A percentile compares a stretch with the other conserved stretches of the same genome.
Evolutionary conservation across 257 asterid genomes (phyloP).

Genomic region (Ilex asprella): DNA sequence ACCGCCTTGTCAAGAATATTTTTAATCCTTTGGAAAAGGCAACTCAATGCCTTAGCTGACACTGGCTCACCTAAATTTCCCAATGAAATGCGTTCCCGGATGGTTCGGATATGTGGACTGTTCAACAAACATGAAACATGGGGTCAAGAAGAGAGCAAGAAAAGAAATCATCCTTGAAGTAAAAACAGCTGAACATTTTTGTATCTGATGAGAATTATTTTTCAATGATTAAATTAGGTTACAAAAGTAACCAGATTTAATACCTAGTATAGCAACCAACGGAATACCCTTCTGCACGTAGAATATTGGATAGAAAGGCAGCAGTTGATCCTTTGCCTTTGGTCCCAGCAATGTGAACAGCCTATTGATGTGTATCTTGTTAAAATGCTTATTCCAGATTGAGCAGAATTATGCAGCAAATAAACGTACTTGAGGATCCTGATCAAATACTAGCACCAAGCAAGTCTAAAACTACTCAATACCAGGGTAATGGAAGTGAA

Average conservation of each 20-base stretch:
- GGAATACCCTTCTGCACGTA: conserved; percentile 83
- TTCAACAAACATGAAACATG: conserved; percentile 17
- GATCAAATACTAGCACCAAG: background rate
- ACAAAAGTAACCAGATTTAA: conserved; percentile 8
- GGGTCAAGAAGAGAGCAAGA: conserved; percentile 12
- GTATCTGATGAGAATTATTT: conserved; percentile 1
- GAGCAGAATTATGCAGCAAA: background rate
- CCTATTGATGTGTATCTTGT: conserved; percentile 27
- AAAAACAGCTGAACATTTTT: background rate
- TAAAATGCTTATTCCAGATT: conserved; percentile 5
- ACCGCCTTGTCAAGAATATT: conserved; percentile 48
- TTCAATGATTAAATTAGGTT: conserved; percentile 2
- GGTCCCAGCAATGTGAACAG: conserved; percentile 90
- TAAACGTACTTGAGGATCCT: background rate
- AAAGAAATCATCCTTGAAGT: background rate
- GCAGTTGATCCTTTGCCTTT: conserved; percentile 99
- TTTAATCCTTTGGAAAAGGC: conserved; percentile 57
- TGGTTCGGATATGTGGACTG: conserved; percentile 89
- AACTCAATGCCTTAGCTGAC: conserved; percentile 45
- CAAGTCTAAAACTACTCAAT: too few relatives aligned
- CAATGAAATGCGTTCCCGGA: conserved; percentile 85
- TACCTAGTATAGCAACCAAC: conserved; percentile 94
- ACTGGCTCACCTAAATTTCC: conserved; percentile 68
- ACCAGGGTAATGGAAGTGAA: too few relatives aligned
- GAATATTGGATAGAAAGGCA: conserved; percentile 71